Conservation (phyloP, 78 protist genomes). For the Chrysochromulina parva region DNA sequence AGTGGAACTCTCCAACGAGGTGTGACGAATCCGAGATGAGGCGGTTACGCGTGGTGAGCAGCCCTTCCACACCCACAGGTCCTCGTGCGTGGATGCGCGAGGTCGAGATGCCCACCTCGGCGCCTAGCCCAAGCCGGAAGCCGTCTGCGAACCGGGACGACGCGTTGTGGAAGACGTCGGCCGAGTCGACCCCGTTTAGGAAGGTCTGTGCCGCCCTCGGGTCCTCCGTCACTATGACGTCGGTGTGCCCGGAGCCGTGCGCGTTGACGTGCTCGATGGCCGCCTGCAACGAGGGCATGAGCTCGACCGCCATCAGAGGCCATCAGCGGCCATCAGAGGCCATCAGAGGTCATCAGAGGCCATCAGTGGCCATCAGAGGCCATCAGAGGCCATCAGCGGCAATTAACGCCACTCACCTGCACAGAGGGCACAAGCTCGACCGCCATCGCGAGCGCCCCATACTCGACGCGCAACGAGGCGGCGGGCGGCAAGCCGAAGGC, state of each 20-base stretch:
- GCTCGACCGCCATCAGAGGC: slow-evolving; percentile 29
- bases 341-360: too few species aligned
- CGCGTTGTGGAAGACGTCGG: slow-evolving; percentile 83
- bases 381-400: too few species aligned
- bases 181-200: slow-evolving; percentile 66
- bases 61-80: slow-evolving; percentile 49
- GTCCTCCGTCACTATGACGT: slow-evolving; percentile 70
- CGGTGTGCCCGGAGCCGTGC: slow-evolving; percentile 83
- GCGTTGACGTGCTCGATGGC: slow-evolving; percentile 76
- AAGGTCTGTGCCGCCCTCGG: slow-evolving; percentile 16
- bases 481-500: neutral
- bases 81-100: slow-evolving; percentile 32
- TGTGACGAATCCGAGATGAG: neutral
- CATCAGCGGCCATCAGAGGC: too few species aligned
- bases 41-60: neutral
- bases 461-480: neutral
- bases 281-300: slow-evolving; percentile 39
- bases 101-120: slow-evolving; percentile 50
- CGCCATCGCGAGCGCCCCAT: neutral
- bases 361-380: too few species aligned
- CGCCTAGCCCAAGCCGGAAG: slow-evolving; percentile 38
- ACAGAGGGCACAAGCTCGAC: slow-evolving; percentile 56
- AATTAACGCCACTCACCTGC: slow-evolving; percentile 53
- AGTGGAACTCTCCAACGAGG: neutral
- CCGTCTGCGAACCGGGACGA: slow-evolving; percentile 48